A percentile compares a stretch with the other conserved stretches of the same genome.
These are phyloP conservation scores for Monascus ruber DNA, from an alignment of 2,329 filamentous ascomycete genomes.

Conservation along the genomic window DNA sequence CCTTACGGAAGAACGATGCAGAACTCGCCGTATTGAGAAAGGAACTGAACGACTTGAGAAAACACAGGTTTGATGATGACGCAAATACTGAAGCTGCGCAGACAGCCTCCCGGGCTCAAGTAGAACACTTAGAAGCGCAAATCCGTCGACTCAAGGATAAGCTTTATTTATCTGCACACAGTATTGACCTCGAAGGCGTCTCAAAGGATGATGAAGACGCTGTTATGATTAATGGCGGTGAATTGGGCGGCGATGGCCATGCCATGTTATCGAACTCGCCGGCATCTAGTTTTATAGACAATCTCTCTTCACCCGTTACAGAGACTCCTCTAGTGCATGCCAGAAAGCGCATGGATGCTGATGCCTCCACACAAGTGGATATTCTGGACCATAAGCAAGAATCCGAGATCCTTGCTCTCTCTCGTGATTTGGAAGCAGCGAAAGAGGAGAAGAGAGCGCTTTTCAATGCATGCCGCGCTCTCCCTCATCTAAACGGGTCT, in stretches of 20 bases:
- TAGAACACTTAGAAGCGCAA: constrained; percentile 10
- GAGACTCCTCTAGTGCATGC: constrained; percentile 10
- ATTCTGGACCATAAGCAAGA: constrained; percentile 6
- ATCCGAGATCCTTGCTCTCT: constrained; percentile 19
- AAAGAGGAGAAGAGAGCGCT: constrained; percentile 28
- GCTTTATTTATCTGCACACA: constrained; percentile 6
- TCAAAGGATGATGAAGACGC: constrained; percentile 12
- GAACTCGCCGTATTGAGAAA: constrained; percentile 14
- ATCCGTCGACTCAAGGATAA: constrained; percentile 11
- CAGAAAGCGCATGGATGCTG: constrained; percentile 3
- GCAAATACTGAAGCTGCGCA: background rate
- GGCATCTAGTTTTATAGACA: constrained; percentile 11
- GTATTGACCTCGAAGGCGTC: background rate
- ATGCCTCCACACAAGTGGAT: constrained; percentile 11
- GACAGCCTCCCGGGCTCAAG: constrained; percentile 1
- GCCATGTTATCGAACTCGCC: constrained; percentile 23
- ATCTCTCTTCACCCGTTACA: constrained; percentile 4
- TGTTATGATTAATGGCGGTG: constrained; percentile 19
- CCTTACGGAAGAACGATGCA: constrained; percentile 6
- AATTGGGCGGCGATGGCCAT: constrained; percentile 10
- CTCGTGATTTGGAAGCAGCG: constrained; percentile 27
- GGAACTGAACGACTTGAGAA: constrained; percentile 8
- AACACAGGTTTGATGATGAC: background rate
- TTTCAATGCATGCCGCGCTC: constrained; percentile 28
- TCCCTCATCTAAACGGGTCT: constrained; percentile 14